A percentile compares a stretch with the other conserved stretches of the same genome.
phyloP scores from a whole-genome alignment of 306 rosid species.

The Begonia fuchsioides region DNA sequence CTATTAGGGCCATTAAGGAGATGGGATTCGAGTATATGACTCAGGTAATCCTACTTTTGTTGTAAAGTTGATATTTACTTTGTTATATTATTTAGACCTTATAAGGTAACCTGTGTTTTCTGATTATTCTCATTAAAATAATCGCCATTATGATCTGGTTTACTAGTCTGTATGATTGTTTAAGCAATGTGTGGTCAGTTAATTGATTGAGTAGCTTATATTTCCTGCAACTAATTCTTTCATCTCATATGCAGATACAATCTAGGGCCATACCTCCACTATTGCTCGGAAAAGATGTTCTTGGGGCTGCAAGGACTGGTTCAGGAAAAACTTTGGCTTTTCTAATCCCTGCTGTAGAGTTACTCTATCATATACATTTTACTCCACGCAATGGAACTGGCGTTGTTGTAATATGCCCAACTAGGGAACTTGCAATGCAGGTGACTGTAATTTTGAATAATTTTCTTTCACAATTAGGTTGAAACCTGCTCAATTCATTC shows the following conservation, averaged over 20 bases:
- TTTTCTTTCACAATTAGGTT: no score
- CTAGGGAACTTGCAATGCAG: slow-evolving; percentile 97
- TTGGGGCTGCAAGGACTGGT: slow-evolving; percentile 97
- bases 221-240: not conserved
- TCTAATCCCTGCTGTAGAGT: slow-evolving; percentile 78
- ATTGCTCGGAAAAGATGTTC: slow-evolving; percentile 61
- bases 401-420: slow-evolving; percentile 78
- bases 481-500: no score
- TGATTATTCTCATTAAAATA: not conserved
- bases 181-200: not conserved
- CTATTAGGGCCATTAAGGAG: slow-evolving; percentile 40
- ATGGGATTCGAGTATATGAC: slow-evolving; percentile 55
- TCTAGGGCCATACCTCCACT: slow-evolving; percentile 57
- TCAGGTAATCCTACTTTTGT: slow-evolving; percentile 24
- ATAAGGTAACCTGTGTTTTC: not conserved
- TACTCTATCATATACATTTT: slow-evolving; percentile 36
- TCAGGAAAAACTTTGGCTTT: slow-evolving; percentile 95
- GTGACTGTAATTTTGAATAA: slow-evolving; percentile 13
- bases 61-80: not conserved
- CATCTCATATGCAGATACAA: slow-evolving; percentile 56
- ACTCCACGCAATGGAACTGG: slow-evolving; percentile 72
- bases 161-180: not conserved
- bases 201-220: slow-evolving; percentile 1
- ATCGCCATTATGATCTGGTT: not conserved
- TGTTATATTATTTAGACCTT: not conserved